phyloP scores from a whole-genome alignment of 2,329 filamentous ascomycete species.

The Plectosphaerella sp. region DNA sequence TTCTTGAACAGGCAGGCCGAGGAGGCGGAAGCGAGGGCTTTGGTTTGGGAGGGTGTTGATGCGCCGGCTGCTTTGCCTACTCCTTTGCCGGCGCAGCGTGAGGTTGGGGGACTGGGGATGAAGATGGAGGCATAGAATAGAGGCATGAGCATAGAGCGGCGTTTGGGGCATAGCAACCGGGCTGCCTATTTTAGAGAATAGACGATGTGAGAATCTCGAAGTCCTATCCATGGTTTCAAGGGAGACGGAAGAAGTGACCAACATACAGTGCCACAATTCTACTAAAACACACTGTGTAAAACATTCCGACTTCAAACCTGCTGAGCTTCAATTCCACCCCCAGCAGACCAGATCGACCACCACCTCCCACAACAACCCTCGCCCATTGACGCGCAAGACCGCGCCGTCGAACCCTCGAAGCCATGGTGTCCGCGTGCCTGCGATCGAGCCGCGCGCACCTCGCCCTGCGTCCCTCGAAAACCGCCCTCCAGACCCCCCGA shows the following conservation, averaged over 20 bases:
- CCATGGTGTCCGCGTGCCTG: conserved; percentile 25
- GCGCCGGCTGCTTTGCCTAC: no score
- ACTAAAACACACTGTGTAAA: not conserved
- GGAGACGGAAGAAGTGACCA: not conserved
- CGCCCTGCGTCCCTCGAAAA: conserved; percentile 14
- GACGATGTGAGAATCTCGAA: not conserved
- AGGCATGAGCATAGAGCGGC: not conserved
- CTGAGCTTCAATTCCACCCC: not conserved
- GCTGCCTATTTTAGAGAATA: not conserved
- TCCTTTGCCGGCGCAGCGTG: not conserved
- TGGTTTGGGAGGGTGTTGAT: not conserved
- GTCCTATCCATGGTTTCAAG: not conserved
- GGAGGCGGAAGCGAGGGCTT: conserved; percentile 22
- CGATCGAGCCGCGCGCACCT: conserved; percentile 17
- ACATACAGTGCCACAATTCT: not conserved
- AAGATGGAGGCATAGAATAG: not conserved
- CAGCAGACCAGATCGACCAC: conserved; percentile 3
- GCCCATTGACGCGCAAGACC: conserved; percentile 27
- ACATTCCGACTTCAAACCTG: conserved; percentile 1
- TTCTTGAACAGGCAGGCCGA: conserved; percentile 74
- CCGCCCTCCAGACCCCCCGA: conserved; percentile 12
- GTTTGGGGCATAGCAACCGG: not conserved
- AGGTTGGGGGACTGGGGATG: not conserved
- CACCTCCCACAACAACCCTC: conserved; percentile 5
- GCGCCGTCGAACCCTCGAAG: conserved; percentile 16